These are phyloP conservation scores for Backusella australiensis DNA, from an alignment of 192 early-diverging fungal genomes.

Conservation along the genomic window DNA sequence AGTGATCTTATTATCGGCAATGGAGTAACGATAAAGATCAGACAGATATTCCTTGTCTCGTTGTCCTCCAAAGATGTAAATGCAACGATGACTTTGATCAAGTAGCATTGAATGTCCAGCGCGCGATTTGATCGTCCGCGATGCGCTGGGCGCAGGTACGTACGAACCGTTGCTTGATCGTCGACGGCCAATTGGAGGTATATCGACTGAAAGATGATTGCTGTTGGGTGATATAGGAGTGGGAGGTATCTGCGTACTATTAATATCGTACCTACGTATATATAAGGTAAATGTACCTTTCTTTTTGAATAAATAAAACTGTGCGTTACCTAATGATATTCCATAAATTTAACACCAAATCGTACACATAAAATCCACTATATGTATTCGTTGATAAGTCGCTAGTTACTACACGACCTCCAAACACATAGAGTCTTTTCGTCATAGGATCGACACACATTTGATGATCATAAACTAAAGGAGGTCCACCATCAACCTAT, in stretches of 20 bases:
- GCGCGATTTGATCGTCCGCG: conserved; percentile 65
- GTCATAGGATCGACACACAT: conserved; percentile 81
- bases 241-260: neutral
- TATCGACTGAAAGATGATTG: neutral
- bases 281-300: neutral
- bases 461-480: conserved; percentile 89
- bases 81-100: conserved; percentile 63
- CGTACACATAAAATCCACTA: conserved; percentile 86
- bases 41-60: conserved; percentile 76
- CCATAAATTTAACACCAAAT: conserved; percentile 70
- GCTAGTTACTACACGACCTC: conserved; percentile 70
- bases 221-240: neutral
- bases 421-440: conserved; percentile 86
- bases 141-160: neutral
- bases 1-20: conserved; percentile 74
- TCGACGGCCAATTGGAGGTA: neutral
- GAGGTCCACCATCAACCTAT: conserved; percentile 78
- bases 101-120: conserved; percentile 91
- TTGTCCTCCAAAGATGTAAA: conserved; percentile 93
- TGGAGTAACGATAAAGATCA: conserved; percentile 84
- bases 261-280: neutral
- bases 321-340: conserved; percentile 58
- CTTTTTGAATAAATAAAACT: neutral
- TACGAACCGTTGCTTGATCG: neutral
- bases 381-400: conserved; percentile 69